phyloP scores from a whole-genome alignment of 2,329 filamentous ascomycete genomes.

The Phaeosphaeria sp. region DNA sequence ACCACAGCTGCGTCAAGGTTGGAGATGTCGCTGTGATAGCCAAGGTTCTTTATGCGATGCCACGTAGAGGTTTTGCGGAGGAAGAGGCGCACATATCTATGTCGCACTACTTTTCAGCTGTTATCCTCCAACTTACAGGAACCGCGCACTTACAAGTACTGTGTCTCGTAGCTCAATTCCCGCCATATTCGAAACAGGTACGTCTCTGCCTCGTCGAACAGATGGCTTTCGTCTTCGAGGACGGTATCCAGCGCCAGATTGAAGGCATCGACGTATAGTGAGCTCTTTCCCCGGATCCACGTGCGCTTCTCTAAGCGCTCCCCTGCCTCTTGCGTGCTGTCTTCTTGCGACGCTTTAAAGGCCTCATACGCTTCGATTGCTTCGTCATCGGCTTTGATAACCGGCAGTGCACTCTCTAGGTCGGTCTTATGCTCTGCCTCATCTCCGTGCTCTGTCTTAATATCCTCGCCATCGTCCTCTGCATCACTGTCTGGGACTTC shows the following conservation, averaged over 20 bases:
- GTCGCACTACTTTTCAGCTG: neutral
- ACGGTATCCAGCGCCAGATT: slow-evolving; percentile 91
- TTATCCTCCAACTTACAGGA: neutral
- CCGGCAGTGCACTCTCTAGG: slow-evolving; percentile 74
- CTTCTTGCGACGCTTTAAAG: slow-evolving; percentile 64
- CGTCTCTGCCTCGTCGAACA: slow-evolving; percentile 83
- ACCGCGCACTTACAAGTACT: slow-evolving; percentile 77
- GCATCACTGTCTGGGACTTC: slow-evolving; percentile 51
- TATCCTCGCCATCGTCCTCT: slow-evolving; percentile 46
- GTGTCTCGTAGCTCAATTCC: slow-evolving; percentile 77
- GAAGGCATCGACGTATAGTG: slow-evolving; percentile 97
- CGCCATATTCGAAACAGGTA: slow-evolving; percentile 80
- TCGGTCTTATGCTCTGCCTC: slow-evolving; percentile 62
- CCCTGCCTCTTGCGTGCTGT: slow-evolving; percentile 49
- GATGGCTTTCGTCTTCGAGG: slow-evolving; percentile 82
- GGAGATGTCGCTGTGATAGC: slow-evolving; percentile 82
- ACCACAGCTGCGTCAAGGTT: slow-evolving; percentile 72
- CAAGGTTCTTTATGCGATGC: slow-evolving; percentile 80
- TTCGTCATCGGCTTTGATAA: slow-evolving; percentile 67
- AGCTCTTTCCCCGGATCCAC: slow-evolving; percentile 81
- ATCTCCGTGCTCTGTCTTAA: slow-evolving; percentile 21
- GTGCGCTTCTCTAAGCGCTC: slow-evolving; percentile 62
- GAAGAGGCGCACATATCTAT: slow-evolving; percentile 90
- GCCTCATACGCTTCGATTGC: slow-evolving; percentile 82
- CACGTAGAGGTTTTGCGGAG: slow-evolving; percentile 89